Base-by-base conservation (phyloP, 495 filamentous ascomycete genomes). In the Tricharina praecox region DNA sequence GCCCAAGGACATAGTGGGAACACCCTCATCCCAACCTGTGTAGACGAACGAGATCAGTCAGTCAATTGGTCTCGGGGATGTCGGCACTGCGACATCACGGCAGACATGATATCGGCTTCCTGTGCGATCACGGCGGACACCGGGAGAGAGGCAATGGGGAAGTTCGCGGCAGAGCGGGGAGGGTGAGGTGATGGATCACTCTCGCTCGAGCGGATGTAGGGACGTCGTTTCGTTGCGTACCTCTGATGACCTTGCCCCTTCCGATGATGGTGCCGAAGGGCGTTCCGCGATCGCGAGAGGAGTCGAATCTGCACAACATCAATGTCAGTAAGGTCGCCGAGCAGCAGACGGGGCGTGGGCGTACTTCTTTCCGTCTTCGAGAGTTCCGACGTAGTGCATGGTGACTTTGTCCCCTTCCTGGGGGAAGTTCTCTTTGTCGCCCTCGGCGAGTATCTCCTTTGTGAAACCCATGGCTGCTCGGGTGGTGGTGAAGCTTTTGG, bases 21-120 rank as follows among this genome's bases (percentile, higher is more conserved):
- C 77, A 53, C 71, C 76, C 63, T 79, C 70, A 54, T 81, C 77
- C 77, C 78, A 81, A 26, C 77, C 77, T 77, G 45, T 21, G 28
- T 32, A 32, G 5, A 32, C 28, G 13, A 5, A 32, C 7, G 13
- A 32, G 28, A 32, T 5, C 13, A 5, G 28, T 32, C 28, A 32
- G 28, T 13, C 28, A 32, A n/a, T n/a, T n/a, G n/a, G n/a, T n/a
- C n/a, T n/a, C n/a, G n/a, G n/a, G n/a, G n/a, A n/a, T n/a, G n/a
- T n/a, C n/a, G n/a, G n/a, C n/a, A n/a, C n/a, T n/a, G n/a, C n/a
- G n/a, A n/a, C n/a, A n/a, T n/a, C n/a, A n/a, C n/a, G n/a, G n/a
- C n/a, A n/a, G n/a, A n/a, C n/a, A n/a, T n/a, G n/a, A n/a, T n/a
- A n/a, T n/a, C n/a, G n/a, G n/a, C n/a, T n/a, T n/a, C n/a, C n/a